Conservation (phyloP, 345 rosid species). For the Anastatica hierochuntica region DNA sequence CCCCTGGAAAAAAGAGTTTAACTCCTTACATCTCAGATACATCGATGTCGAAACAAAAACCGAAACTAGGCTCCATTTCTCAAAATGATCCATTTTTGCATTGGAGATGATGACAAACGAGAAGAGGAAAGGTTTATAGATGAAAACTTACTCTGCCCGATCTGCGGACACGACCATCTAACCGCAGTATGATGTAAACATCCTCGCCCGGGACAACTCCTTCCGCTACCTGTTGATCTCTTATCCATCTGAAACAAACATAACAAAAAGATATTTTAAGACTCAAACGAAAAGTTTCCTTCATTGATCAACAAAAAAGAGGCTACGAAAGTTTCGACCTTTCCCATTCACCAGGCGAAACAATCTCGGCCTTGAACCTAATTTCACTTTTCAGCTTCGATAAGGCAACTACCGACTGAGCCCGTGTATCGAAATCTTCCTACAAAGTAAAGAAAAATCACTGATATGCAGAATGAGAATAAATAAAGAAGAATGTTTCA, state of each 20-base stretch:
- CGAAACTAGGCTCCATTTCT: too few species aligned
- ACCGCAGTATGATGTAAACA: conserved; percentile 73
- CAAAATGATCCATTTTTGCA: too few species aligned
- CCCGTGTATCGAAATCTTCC: conserved; percentile 85
- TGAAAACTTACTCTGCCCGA: conserved; percentile 59
- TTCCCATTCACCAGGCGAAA: conserved; percentile 85
- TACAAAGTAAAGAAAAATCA: conserved; percentile 16
- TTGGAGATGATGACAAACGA: too few species aligned
- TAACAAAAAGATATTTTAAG: conserved; percentile 1
- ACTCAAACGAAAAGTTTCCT: neutral
- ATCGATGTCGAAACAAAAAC: neutral
- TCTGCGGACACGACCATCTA: conserved; percentile 96
- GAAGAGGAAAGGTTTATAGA: neutral
- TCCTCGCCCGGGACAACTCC: conserved; percentile 83
- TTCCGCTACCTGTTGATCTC: conserved; percentile 81
- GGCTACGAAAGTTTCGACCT: conserved; percentile 36
- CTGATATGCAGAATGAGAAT: neutral
- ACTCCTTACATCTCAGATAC: neutral
- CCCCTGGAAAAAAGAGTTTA: conserved; percentile 37
- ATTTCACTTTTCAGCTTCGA: conserved; percentile 88
- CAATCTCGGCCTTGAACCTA: conserved; percentile 62
- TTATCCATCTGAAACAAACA: conserved; percentile 60
- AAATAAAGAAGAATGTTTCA: neutral
- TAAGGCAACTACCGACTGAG: conserved; percentile 68
- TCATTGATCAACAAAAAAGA: neutral